Evolutionary conservation across 1,284 basidiomycete genomes (phyloP).

Genomic region (Gomphus bonarii): DNA sequence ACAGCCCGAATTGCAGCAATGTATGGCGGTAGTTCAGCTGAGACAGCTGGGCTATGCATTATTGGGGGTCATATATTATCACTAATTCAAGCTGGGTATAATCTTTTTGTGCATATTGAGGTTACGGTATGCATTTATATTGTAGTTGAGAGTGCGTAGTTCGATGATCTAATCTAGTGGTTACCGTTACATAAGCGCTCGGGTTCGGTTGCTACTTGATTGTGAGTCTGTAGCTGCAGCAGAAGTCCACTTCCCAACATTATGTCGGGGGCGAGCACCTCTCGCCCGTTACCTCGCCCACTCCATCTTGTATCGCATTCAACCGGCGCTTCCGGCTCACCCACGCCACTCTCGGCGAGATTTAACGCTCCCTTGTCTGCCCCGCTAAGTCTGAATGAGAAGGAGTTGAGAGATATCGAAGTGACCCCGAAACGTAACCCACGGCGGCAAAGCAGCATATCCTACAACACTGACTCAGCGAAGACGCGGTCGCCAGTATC

Average conservation of each 20-base stretch:
- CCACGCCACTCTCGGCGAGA: not conserved
- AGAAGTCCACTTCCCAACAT: not conserved
- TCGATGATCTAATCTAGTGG: not conserved
- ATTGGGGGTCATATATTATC: too few relatives aligned
- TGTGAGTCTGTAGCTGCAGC: not conserved
- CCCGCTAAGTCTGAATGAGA: not conserved
- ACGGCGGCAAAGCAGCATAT: conserved; percentile 8
- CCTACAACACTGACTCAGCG: conserved; percentile 3
- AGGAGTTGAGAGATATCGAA: not conserved
- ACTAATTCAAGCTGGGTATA: too few relatives aligned
- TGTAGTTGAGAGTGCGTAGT: not conserved
- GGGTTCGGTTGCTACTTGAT: not conserved
- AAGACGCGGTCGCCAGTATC: not conserved
- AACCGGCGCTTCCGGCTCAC: not conserved
- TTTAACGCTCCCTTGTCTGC: not conserved
- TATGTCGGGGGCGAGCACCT: conserved; percentile 4
- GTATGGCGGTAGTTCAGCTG: too few relatives aligned
- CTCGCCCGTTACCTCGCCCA: conserved; percentile 7
- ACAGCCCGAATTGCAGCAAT: too few relatives aligned
- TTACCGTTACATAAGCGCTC: not conserved
- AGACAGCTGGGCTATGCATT: too few relatives aligned
- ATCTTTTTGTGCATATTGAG: too few relatives aligned
- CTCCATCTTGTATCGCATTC: conserved; percentile 5
- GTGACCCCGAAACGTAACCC: not conserved
- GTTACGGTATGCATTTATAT: not conserved